Percentiles rank a stretch among this genome's conserved stretches.
Conservation (phyloP, 345 rosid genomes). For the Odontarrhena argentea region DNA sequence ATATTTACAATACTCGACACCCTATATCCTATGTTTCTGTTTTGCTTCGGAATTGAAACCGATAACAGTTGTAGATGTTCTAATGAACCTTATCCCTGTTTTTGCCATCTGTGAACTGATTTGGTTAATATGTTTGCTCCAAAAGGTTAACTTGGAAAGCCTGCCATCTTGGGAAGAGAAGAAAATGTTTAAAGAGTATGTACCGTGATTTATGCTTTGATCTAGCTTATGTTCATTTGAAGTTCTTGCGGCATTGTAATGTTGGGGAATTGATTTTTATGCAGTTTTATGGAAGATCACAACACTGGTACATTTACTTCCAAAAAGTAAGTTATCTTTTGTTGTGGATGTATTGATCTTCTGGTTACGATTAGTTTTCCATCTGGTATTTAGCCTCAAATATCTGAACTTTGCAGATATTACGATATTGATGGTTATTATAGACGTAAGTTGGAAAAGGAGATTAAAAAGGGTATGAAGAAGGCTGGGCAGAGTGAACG, state of each 20-base stretch:
- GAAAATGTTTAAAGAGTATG: slow-evolving; percentile 90
- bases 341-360: neutral
- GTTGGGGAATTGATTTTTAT: slow-evolving; percentile 10
- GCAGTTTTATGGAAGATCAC: slow-evolving; percentile 98
- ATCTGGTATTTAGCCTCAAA: neutral
- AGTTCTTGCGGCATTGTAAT: slow-evolving; percentile 2
- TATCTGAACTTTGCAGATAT: slow-evolving; percentile 51
- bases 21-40: neutral
- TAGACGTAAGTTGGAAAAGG: slow-evolving; percentile 70
- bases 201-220: neutral
- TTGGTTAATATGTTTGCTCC: neutral
- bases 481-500: slow-evolving; percentile 67
- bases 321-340: slow-evolving; percentile 68
- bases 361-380: neutral
- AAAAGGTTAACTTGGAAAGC: slow-evolving; percentile 85
- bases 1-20: neutral
- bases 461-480: slow-evolving; percentile 65
- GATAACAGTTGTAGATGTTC: too few relatives aligned
- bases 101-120: neutral
- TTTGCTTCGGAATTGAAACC: neutral
- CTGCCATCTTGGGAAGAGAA: slow-evolving; percentile 98
- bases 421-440: slow-evolving; percentile 89
- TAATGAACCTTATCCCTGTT: neutral
- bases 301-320: slow-evolving; percentile 97
- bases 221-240: neutral